Base-by-base conservation (phyloP, 768 basidiomycete species). In the Agaricus subrufescens region DNA sequence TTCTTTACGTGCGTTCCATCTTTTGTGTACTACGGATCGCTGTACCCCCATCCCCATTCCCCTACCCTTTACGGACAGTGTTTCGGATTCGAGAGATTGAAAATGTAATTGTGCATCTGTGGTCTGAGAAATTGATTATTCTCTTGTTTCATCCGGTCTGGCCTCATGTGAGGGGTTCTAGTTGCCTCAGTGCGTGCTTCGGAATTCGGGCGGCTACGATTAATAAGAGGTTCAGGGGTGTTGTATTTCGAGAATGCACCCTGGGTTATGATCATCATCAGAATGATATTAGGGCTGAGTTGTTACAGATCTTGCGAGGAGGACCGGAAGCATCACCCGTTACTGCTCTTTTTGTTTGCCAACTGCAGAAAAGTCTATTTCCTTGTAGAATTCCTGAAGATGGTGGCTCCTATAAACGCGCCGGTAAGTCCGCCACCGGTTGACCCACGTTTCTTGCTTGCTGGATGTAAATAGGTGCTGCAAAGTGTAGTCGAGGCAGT, bases 11-110 rank as follows among this genome's bases (percentile, higher is more conserved):
- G 39, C 19, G 38, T 50, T 23, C 46, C 2, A 29, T 26, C 50
- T n/a, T 48, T 30, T 29, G 30, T 56, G 56, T 53, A 54, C 38
- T 57, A 46, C 54, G 50, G 48, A 50, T 56, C 23, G 25, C 19
- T 31, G 44, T 47, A 40, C 37, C 52, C 19, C 37, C 52, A 54
- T 50, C 44, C 45, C 46, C 38, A 31, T 30, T 25, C 47, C 50
- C 44, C 50, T 27, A 19, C 46, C 31, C 34, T 12, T 46, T 47
- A 46, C 46, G 53, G 53, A 54, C 53, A 40, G 3, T 54, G 44
- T 54, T 56, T 50, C 45, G 48, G 47, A 37, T 29, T 50, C 29
- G 47, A 44, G 26, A 48, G 30, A 38, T 50, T 46, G 52, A 46
- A 45, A 37, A 38, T 46, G 48, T 50, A 56, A 44, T 56, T 56